Evolutionary conservation across 2,329 filamentous ascomycete species (phyloP).

Genomic region (Diaporthe sp.): DNA sequence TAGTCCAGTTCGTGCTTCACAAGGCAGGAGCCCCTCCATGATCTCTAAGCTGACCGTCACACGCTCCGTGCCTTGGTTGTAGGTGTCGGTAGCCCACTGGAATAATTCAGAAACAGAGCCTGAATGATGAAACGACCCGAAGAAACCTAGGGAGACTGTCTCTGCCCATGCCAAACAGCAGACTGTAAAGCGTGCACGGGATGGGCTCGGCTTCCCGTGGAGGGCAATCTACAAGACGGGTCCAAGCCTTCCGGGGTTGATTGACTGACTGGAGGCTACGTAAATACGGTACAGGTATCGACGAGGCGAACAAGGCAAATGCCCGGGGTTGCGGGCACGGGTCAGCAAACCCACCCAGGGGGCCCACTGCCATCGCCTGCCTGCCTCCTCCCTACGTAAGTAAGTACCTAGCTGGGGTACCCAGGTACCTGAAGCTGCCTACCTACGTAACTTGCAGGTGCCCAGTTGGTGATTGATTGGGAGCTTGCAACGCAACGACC

Average conservation of each 20-base stretch:
- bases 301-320: not conserved
- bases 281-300: not conserved
- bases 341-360: not conserved
- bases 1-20: not conserved
- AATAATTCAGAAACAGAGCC: not conserved
- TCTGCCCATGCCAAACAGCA: not conserved
- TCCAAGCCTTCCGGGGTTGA: not conserved
- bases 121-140: not conserved
- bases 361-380: not conserved
- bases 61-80: not conserved
- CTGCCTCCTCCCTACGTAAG: constrained; percentile 23
- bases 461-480: constrained; percentile 16
- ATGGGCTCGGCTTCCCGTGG: not conserved
- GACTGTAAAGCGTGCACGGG: not conserved
- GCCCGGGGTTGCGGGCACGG: not conserved
- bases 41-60: not conserved
- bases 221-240: not conserved
- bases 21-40: not conserved
- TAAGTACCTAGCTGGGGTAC: not conserved
- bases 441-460: constrained; percentile 5
- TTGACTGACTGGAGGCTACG: not conserved
- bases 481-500: constrained; percentile 13
- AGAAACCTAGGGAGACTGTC: not conserved
- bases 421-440: constrained; percentile 13
- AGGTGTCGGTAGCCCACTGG: not conserved